Evolutionary conservation across 2,329 filamentous ascomycete genomes (phyloP).

Genomic region (Monilinia fructigena): DNA sequence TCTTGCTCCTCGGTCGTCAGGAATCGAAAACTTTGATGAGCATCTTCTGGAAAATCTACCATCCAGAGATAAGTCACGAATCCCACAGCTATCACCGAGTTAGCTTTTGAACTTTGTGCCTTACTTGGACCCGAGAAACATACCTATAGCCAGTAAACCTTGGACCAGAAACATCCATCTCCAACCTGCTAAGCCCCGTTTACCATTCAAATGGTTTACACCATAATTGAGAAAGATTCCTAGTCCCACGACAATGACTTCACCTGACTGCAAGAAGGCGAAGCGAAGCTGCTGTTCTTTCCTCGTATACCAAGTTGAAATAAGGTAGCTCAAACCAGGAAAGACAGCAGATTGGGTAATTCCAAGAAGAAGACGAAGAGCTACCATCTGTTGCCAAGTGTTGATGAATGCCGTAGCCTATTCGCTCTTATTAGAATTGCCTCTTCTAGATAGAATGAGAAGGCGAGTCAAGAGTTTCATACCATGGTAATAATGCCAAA

Average conservation of each 20-base stretch:
- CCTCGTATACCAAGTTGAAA: slow-evolving; percentile 41
- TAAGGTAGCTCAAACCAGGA: slow-evolving; percentile 52
- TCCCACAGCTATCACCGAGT: slow-evolving; percentile 45
- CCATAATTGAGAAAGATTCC: slow-evolving; percentile 54
- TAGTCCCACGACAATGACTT: slow-evolving; percentile 57
- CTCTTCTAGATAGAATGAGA: too few species aligned
- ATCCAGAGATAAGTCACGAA: slow-evolving; percentile 56
- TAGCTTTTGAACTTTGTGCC: neutral
- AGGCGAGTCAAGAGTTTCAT: neutral
- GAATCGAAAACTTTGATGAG: slow-evolving; percentile 52
- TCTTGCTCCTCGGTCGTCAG: slow-evolving; percentile 53
- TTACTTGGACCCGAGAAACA: slow-evolving; percentile 20
- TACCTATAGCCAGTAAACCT: slow-evolving; percentile 51
- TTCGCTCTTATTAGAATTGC: neutral
- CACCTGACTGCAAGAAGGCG: slow-evolving; percentile 65
- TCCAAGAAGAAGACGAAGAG: slow-evolving; percentile 62
- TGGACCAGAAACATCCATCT: slow-evolving; percentile 62
- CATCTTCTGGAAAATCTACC: slow-evolving; percentile 63
- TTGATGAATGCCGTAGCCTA: slow-evolving; percentile 65
- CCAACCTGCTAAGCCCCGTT: slow-evolving; percentile 56
- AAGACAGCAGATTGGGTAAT: slow-evolving; percentile 59
- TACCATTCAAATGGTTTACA: slow-evolving; percentile 61
- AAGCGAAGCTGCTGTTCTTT: slow-evolving; percentile 49
- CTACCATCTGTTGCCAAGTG: slow-evolving; percentile 69
- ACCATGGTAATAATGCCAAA: slow-evolving; percentile 64